phyloP scores from a whole-genome alignment of 805 yeast genomes.

The Saccharomycopsis javanensis region DNA sequence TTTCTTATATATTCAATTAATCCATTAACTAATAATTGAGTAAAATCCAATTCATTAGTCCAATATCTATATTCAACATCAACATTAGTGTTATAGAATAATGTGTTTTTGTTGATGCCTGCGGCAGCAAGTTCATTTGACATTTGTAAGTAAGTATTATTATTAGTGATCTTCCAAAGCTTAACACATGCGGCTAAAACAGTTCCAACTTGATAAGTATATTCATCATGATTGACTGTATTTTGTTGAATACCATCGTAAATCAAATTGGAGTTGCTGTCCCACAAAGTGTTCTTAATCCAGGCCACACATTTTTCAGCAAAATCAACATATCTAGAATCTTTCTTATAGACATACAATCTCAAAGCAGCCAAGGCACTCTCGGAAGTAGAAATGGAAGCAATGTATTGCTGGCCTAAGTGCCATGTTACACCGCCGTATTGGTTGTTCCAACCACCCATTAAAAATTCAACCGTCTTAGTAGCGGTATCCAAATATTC shows the following conservation, averaged over 20 bases:
- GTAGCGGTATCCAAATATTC: slow-evolving; percentile 45
- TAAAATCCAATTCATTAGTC: slow-evolving; percentile 55
- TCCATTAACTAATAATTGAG: slow-evolving; percentile 57
- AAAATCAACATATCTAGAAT: slow-evolving; percentile 44
- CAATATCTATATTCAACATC: slow-evolving; percentile 39
- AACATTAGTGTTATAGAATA: slow-evolving; percentile 53
- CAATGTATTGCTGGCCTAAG: slow-evolving; percentile 45
- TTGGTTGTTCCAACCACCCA: slow-evolving; percentile 52
- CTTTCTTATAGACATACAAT: slow-evolving; percentile 39
- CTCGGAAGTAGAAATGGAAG: slow-evolving; percentile 61
- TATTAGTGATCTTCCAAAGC: slow-evolving; percentile 42
- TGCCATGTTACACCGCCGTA: slow-evolving; percentile 67
- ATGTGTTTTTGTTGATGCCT: slow-evolving; percentile 47
- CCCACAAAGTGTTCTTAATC: slow-evolving; percentile 42
- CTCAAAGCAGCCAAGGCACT: slow-evolving; percentile 53
- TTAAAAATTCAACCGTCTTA: slow-evolving; percentile 48
- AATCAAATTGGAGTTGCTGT: slow-evolving; percentile 43
- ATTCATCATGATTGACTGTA: slow-evolving; percentile 33
- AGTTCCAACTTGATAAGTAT: slow-evolving; percentile 61
- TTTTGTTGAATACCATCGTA: slow-evolving; percentile 46
- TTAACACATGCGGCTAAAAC: slow-evolving; percentile 45
- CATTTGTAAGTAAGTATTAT: slow-evolving; percentile 37
- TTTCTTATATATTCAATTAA: slow-evolving; percentile 56
- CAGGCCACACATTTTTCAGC: slow-evolving; percentile 53
- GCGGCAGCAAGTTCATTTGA: slow-evolving; percentile 37